Conservation (phyloP, 75 land plant genomes). For the Pseudotsuga menziesii region DNA sequence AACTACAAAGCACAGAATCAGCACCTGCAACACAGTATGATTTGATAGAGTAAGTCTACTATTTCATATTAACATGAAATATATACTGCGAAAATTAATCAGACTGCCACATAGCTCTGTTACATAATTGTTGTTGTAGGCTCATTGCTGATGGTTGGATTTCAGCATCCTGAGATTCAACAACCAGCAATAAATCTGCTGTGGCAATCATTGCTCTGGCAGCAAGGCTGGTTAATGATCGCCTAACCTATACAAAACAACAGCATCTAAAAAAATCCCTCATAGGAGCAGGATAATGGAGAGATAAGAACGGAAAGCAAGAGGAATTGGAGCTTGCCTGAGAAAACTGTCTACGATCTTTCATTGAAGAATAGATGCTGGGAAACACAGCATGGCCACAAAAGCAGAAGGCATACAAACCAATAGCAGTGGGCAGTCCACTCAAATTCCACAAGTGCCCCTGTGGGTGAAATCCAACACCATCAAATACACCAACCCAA, state of each 20-base stretch:
- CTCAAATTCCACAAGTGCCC: conserved; percentile 40
- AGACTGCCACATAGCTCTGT: too few relatives aligned
- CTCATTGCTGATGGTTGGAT: too few relatives aligned
- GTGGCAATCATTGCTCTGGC: too few relatives aligned
- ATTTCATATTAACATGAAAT: too few relatives aligned
- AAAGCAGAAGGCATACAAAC: conserved; percentile 80
- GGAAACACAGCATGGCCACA: conserved; percentile 93
- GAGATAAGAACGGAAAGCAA: not conserved
- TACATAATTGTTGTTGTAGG: too few relatives aligned
- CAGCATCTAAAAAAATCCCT: not conserved
- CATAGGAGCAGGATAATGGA: not conserved
- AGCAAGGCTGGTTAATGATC: too few relatives aligned
- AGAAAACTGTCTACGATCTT: conserved; percentile 48
- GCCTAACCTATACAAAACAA: too few relatives aligned
- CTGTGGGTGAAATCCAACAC: conserved; percentile 58
- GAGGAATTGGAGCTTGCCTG: conserved; percentile 21
- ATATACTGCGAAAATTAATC: too few relatives aligned
- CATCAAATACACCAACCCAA: conserved; percentile 64
- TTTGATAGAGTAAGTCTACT: too few relatives aligned
- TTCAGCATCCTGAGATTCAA: too few relatives aligned
- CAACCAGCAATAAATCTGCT: too few relatives aligned
- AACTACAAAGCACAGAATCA: conserved; percentile 53
- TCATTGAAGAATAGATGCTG: conserved; percentile 74
- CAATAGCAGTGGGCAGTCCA: conserved; percentile 66
- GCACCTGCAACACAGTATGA: conserved; percentile 39